phyloP scores from a whole-genome alignment of 352 stramenopile species.

The Phytophthora melonis region DNA sequence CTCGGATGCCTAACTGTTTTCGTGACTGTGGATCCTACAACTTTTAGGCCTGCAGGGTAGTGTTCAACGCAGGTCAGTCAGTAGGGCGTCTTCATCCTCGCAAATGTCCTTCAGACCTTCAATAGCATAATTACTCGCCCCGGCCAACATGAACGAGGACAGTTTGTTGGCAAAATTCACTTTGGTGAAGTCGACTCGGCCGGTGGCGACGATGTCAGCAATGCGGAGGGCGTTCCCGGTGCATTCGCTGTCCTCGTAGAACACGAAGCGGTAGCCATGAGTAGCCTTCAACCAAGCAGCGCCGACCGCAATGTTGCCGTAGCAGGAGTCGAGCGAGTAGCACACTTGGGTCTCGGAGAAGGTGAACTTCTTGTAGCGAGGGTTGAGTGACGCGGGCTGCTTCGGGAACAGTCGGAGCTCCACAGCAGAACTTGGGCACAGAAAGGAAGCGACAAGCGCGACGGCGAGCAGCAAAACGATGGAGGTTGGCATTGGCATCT shows the following conservation, averaged over 20 bases:
- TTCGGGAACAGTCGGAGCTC: slow-evolving; percentile 18
- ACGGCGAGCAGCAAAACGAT: background rate
- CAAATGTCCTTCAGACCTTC: background rate
- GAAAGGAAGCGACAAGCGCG: background rate
- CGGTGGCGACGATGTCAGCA: background rate
- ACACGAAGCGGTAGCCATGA: slow-evolving; percentile 8
- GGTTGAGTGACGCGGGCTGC: slow-evolving; percentile 1
- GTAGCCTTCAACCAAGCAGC: slow-evolving; percentile 10
- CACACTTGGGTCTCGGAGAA: slow-evolving; percentile 23
- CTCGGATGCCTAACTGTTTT: too few species aligned
- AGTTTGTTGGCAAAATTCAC: slow-evolving; percentile 21
- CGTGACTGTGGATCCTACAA: background rate
- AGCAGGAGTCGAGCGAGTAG: slow-evolving; percentile 30
- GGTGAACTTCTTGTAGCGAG: slow-evolving; percentile 23
- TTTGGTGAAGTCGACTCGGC: slow-evolving; percentile 16
- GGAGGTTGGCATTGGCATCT: background rate
- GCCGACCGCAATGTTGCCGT: slow-evolving; percentile 21
- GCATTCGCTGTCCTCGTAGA: slow-evolving; percentile 20
- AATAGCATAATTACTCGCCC: slow-evolving; percentile 6
- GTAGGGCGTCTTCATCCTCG: background rate
- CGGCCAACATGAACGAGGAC: slow-evolving; percentile 27
- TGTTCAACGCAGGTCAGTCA: background rate
- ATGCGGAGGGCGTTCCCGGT: slow-evolving; percentile 1
- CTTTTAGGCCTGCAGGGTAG: background rate
- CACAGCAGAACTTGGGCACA: background rate